Evolutionary conservation across 257 asterid genomes (phyloP).

Genomic region (Nicotiana tabacum): DNA sequence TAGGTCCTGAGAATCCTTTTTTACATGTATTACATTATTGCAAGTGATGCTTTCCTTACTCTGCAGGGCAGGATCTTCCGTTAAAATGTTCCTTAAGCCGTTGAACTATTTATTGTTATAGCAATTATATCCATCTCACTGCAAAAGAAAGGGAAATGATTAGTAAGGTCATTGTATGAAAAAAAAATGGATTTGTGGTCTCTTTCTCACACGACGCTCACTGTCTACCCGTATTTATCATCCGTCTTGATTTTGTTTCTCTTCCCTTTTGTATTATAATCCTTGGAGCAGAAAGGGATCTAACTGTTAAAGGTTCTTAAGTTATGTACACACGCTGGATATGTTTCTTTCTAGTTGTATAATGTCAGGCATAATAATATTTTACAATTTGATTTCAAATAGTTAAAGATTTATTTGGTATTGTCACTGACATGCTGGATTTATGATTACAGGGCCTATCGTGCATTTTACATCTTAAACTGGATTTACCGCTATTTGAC

Average conservation of each 20-base stretch:
- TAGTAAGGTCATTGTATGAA: neutral
- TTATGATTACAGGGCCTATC: conserved; percentile 63
- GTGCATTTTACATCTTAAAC: conserved; percentile 79
- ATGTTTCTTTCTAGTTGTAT: neutral
- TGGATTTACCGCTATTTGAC: conserved; percentile 96
- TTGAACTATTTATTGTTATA: neutral
- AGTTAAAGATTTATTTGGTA: neutral
- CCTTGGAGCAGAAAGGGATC: neutral
- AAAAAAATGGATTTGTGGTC: neutral
- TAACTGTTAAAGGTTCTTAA: neutral
- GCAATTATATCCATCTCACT: neutral
- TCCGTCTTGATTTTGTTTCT: neutral
- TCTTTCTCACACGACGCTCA: neutral
- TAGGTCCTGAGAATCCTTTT: conserved; percentile 1
- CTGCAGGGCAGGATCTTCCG: neutral
- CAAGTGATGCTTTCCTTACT: neutral
- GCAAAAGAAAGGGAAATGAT: neutral
- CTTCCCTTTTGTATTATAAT: neutral
- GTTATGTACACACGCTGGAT: neutral
- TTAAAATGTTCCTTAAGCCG: neutral
- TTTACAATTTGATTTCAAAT: neutral
- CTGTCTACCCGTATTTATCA: neutral
- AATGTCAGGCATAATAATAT: neutral
- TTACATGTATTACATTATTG: neutral
- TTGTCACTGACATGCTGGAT: neutral